phyloP scores from a whole-genome alignment of 148 eudicot species.

The Rhododendron ferrugineum region DNA sequence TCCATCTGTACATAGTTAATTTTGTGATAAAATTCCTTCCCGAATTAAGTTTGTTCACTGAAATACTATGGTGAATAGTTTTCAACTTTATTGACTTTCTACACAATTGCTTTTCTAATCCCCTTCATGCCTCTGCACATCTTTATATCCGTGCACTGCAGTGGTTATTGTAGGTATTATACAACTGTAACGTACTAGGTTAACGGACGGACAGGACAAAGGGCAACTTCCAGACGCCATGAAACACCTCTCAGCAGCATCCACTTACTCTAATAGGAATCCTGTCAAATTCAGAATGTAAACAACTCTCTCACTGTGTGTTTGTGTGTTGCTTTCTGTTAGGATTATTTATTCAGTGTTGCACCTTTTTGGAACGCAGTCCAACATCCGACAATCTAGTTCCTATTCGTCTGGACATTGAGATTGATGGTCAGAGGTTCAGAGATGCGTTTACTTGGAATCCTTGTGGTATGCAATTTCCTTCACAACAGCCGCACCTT shows the following conservation, averaged over 20 bases:
- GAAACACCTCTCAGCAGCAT: slow-evolving; percentile 13
- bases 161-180: neutral
- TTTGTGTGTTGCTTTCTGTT: neutral
- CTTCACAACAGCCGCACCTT: neutral
- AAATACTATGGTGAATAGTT: neutral
- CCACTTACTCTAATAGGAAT: slow-evolving; percentile 9
- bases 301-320: neutral
- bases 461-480: slow-evolving; percentile 50
- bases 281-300: slow-evolving; percentile 26
- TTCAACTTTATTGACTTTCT: neutral
- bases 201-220: neutral
- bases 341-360: neutral
- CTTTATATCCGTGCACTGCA: neutral
- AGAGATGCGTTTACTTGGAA: slow-evolving; percentile 94
- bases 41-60: neutral
- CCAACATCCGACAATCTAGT: slow-evolving; percentile 82
- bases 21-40: neutral
- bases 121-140: neutral
- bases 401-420: slow-evolving; percentile 85
- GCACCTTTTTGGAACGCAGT: slow-evolving; percentile 21
- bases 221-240: slow-evolving; percentile 1
- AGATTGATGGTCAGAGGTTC: slow-evolving; percentile 77
- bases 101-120: neutral
- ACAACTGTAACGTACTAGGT: neutral
- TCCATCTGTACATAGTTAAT: neutral